Evolutionary conservation across 2,329 filamentous ascomycete species (phyloP), one percentile per base, ranked within the genome.

Genomic region (Aspergillus candidus): DNA sequence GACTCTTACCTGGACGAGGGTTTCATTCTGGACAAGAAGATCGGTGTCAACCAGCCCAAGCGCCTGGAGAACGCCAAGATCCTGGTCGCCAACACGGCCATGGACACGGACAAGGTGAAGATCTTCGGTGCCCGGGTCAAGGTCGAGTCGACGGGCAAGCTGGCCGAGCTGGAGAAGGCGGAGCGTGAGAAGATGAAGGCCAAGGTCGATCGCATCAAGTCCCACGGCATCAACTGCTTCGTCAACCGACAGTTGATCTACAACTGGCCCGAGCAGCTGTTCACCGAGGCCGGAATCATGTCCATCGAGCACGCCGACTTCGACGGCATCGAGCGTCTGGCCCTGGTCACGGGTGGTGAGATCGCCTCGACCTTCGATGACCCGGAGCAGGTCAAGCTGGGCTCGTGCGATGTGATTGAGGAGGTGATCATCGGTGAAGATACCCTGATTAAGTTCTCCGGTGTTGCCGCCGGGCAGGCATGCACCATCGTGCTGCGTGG

Each of bases 61-160:
- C 79, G 89, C 47, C 76, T 98, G 61, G 91, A 97, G 69, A 97
- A 98, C 68, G 93, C 91, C 55, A 98, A 97, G 76, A 98, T 98
- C 54, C 72, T 98, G 44, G 87, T 98, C 15, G 93, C 93, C 52
- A 98, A 98, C 73, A 98, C 93, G 8, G 86, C 90, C 11, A 98
- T 98, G 93, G 93, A 98, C 71, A 98, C 93, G 31, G 93, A 98
- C 73, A 98, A 98, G 78, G 88, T 98, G 74, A 98, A 98, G 79
- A 97, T 98, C 61, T 98, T 98, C 60, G 93, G 93, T 52, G 93
- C 93, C 12, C 82, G 91, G 47, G 88, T 98, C 61, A 97, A 97
- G 79, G 93, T 98, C 48, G 86, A 88, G 56, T 91, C 88, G 29
- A 98, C 93, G 3, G 88, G 88, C 67, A 96, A 97, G 77, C 79